Conservation (phyloP, 2,329 filamentous ascomycete species). For the Xenosphaeropsis pyriputrescens region DNA sequence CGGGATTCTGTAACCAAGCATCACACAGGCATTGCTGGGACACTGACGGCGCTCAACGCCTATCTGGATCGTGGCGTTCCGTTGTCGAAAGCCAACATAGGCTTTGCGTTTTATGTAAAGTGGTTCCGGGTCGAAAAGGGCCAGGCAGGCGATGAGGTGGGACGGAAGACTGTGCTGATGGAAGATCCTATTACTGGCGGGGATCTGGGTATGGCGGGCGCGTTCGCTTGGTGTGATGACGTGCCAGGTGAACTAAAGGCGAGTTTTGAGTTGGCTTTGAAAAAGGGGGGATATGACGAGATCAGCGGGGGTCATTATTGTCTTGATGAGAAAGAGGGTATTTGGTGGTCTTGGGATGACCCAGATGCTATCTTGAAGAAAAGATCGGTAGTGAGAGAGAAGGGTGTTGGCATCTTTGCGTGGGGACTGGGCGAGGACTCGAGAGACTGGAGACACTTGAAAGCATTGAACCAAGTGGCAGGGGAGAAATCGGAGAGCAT, state of each 20-base stretch:
- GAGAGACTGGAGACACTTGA: conserved; percentile 25
- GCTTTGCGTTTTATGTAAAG: conserved; percentile 54
- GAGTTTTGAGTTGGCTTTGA: conserved; percentile 42
- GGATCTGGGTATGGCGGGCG: conserved; percentile 40
- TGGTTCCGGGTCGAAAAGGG: conserved; percentile 39
- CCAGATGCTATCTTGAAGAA: conserved; percentile 44
- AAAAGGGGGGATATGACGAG: conserved; percentile 38
- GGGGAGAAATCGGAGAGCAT: too few relatives aligned
- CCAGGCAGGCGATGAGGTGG: conserved; percentile 23
- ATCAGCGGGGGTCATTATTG: conserved; percentile 50
- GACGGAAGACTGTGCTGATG: conserved; percentile 37
- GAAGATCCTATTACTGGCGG: conserved; percentile 42
- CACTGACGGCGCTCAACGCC: conserved; percentile 36
- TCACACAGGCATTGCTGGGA: conserved; percentile 45
- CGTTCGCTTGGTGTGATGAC: conserved; percentile 44
- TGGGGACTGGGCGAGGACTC: conserved; percentile 61
- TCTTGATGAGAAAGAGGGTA: conserved; percentile 39
- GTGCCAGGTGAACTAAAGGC: conserved; percentile 33
- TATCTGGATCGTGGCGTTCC: conserved; percentile 42
- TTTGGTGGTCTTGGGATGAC: conserved; percentile 68
- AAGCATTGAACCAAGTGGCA: too few relatives aligned
- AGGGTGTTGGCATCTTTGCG: conserved; percentile 56
- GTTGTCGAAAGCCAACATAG: conserved; percentile 39
- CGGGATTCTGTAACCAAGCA: conserved; percentile 49
- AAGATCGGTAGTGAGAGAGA: conserved; percentile 41